Evolutionary conservation across 192 early-diverging fungal species (phyloP).

Genomic region (Podila epigama): DNA sequence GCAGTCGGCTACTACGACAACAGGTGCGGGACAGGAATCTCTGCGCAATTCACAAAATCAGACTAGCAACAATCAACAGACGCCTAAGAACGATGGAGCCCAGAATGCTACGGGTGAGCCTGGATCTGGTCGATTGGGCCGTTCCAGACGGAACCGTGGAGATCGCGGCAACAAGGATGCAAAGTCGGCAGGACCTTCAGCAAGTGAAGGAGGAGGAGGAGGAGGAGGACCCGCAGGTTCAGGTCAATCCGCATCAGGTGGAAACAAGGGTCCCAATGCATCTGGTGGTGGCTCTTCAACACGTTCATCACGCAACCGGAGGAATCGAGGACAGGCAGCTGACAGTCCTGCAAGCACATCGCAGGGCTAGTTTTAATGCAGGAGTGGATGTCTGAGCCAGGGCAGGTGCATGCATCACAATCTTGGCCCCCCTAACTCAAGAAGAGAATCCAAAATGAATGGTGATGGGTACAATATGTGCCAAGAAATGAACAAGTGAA

Average conservation of each 20-base stretch:
- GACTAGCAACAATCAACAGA: too few species aligned
- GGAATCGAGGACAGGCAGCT: constrained; percentile 17
- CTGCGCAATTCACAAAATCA: background rate
- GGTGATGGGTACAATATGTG: too few species aligned
- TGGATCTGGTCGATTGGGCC: background rate
- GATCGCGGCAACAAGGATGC: constrained; percentile 8
- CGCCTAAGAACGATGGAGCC: background rate
- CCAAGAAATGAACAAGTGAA: too few species aligned
- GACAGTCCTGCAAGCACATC: constrained; percentile 9
- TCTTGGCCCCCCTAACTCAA: too few species aligned
- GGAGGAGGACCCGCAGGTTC: too few species aligned
- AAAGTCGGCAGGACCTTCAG: background rate
- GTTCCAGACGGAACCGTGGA: background rate
- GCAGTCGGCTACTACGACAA: background rate
- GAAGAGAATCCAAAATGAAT: too few species aligned
- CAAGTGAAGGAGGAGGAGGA: background rate
- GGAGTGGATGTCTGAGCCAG: too few species aligned
- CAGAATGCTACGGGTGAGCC: too few species aligned
- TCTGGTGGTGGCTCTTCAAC: constrained; percentile 1
- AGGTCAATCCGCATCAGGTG: background rate
- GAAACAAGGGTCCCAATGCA: constrained; percentile 1
- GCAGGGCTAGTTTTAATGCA: background rate
- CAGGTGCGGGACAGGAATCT: background rate
- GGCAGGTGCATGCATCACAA: too few species aligned
- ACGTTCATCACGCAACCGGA: constrained; percentile 11